Evolutionary conservation across 202 grass and related monocot species (phyloP).

Genomic region (Digitaria exilis): DNA sequence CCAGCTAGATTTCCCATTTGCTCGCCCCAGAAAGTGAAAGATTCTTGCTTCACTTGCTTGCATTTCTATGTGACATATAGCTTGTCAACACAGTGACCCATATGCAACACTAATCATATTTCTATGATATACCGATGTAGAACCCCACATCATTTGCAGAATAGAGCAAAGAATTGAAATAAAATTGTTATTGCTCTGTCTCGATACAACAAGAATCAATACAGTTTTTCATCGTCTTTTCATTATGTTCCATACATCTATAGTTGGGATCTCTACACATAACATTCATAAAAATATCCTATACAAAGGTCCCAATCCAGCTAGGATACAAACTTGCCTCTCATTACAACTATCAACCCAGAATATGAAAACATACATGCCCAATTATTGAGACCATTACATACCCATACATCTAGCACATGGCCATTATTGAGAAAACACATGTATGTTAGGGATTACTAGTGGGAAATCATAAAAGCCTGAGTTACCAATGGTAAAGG

Average conservation of each 20-base stretch:
- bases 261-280: conserved; percentile 15
- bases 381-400: neutral
- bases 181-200: neutral
- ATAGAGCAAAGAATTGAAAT: neutral
- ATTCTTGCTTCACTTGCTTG: neutral
- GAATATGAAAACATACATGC: neutral
- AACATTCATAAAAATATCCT: conserved; percentile 8
- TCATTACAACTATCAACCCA: neutral
- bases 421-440: neutral
- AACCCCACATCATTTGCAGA: neutral
- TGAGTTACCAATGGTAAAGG: neutral
- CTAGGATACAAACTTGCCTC: neutral
- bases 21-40: neutral
- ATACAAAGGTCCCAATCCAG: neutral
- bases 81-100: neutral
- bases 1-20: neutral
- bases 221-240: neutral
- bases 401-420: neutral
- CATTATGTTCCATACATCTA: neutral
- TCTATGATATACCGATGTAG: neutral
- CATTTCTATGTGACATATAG: neutral
- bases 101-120: neutral
- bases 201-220: neutral
- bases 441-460: neutral
- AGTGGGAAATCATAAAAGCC: neutral